phyloP scores from a whole-genome alignment of 2,329 filamentous ascomycete genomes.

The Claviceps digitariae region DNA sequence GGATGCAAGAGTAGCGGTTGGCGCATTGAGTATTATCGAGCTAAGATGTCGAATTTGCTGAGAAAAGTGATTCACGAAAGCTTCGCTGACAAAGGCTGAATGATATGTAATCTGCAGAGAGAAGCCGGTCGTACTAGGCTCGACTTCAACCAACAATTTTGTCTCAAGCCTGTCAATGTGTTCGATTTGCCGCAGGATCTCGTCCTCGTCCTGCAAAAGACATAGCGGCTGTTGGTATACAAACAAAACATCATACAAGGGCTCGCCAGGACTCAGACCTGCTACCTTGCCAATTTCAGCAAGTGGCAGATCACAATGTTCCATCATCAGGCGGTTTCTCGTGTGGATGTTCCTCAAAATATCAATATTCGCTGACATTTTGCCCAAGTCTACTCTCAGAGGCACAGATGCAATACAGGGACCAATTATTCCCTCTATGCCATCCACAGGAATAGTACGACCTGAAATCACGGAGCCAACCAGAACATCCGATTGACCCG shows the following conservation, averaged over 20 bases:
- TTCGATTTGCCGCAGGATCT: conserved; percentile 37
- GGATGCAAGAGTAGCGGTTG: conserved; percentile 9
- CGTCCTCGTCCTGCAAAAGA: conserved; percentile 17
- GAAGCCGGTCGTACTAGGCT: conserved; percentile 39
- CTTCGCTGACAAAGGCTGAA: conserved; percentile 32
- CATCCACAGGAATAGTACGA: conserved; percentile 55
- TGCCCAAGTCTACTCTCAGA: conserved; percentile 46
- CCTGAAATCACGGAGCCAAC: conserved; percentile 76
- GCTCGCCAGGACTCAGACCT: conserved; percentile 37
- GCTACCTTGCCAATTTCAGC: conserved; percentile 53
- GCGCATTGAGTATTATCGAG: conserved; percentile 15
- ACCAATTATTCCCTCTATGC: conserved; percentile 61
- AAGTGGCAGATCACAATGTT: conserved; percentile 50
- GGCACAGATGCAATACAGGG: conserved; percentile 71
- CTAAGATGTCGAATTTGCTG: conserved; percentile 46
- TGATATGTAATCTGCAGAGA: conserved; percentile 35
- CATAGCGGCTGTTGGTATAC: conserved; percentile 68
- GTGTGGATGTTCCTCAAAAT: conserved; percentile 51
- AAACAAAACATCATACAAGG: conserved; percentile 65
- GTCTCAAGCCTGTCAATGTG: conserved; percentile 65
- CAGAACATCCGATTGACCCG: conserved; percentile 51
- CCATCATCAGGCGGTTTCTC: conserved; percentile 51
- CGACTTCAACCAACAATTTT: conserved; percentile 60
- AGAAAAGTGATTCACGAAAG: conserved; percentile 42
- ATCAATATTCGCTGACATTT: conserved; percentile 39